A percentile compares a stretch with the other conserved stretches of the same genome.
Conservation (phyloP, 768 basidiomycete genomes). For the Rhodotorula sphaerocarpa region DNA sequence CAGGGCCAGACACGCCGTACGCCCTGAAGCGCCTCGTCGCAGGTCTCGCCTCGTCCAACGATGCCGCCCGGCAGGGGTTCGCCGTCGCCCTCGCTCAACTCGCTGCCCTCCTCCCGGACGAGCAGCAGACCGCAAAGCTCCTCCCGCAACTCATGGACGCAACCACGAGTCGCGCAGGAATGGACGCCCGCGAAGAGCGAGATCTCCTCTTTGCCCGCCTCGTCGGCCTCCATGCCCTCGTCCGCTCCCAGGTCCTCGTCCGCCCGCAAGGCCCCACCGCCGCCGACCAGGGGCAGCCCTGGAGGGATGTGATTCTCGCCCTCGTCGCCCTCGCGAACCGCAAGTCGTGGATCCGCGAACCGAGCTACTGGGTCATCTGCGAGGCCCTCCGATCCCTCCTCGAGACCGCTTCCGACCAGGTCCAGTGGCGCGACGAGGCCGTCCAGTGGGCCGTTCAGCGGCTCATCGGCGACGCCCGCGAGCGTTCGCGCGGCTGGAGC, state of each 20-base stretch:
- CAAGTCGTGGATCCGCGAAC: slow-evolving; percentile 81
- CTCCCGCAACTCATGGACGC: slow-evolving; percentile 63
- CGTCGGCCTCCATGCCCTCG: slow-evolving; percentile 76
- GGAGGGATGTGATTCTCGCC: slow-evolving; percentile 53
- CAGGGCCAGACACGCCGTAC: slow-evolving; percentile 67
- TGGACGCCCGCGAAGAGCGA: slow-evolving; percentile 84
- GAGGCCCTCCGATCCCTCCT: slow-evolving; percentile 17
- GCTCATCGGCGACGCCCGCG: slow-evolving; percentile 30
- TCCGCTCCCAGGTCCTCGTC: slow-evolving; percentile 74
- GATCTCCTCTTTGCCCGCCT: slow-evolving; percentile 85
- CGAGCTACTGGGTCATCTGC: slow-evolving; percentile 29
- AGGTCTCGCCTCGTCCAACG: slow-evolving; percentile 81
- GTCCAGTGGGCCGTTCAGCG: slow-evolving; percentile 49
- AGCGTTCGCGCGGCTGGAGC: slow-evolving; percentile 60
- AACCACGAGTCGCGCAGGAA: slow-evolving; percentile 63
- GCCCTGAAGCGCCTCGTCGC: slow-evolving; percentile 76
- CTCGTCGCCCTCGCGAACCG: slow-evolving; percentile 65
- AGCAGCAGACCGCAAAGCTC: slow-evolving; percentile 51
- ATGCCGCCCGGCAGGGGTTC: slow-evolving; percentile 88
- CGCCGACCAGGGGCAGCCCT: slow-evolving; percentile 56
- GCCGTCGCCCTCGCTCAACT: slow-evolving; percentile 94
- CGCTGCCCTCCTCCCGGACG: slow-evolving; percentile 67
- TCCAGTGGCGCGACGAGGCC: slow-evolving; percentile 51
- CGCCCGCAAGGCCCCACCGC: slow-evolving; percentile 41
- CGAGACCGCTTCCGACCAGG: not conserved